A percentile compares a stretch with the other conserved stretches of the same genome.
Evolutionary conservation across 2,329 filamentous ascomycete species (phyloP).

Genomic region (Cladobotryum mycophilum): DNA sequence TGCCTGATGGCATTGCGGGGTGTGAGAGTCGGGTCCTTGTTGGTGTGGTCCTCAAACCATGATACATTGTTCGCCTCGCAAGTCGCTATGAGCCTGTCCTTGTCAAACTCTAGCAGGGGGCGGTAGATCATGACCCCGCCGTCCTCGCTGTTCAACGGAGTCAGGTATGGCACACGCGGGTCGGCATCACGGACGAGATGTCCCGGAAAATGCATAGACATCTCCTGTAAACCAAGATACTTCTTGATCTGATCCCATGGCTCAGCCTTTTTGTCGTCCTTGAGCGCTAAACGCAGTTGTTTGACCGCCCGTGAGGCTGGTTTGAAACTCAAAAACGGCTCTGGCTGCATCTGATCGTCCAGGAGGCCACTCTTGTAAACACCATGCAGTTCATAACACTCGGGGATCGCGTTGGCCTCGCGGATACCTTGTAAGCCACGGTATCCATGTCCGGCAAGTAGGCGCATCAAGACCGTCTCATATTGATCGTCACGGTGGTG

Average conservation of each 20-base stretch:
- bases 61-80: conserved; percentile 60
- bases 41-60: conserved; percentile 85
- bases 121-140: conserved; percentile 63
- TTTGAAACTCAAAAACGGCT: conserved; percentile 34
- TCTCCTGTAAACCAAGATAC: conserved; percentile 15
- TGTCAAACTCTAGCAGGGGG: conserved; percentile 64
- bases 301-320: conserved; percentile 25
- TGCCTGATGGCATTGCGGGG: conserved; percentile 73
- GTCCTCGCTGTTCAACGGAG: conserved; percentile 44
- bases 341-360: conserved; percentile 35
- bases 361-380: conserved; percentile 59
- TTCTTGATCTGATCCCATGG: conserved; percentile 12
- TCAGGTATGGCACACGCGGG: conserved; percentile 25
- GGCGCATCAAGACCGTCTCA: conserved; percentile 79
- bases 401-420: conserved; percentile 63
- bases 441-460: conserved; percentile 61
- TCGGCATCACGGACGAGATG: conserved; percentile 15
- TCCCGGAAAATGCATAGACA: conserved; percentile 24
- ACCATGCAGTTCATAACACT: conserved; percentile 70
- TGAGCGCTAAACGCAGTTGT: conserved; percentile 23
- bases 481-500: conserved; percentile 90
- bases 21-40: conserved; percentile 70
- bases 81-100: conserved; percentile 66
- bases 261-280: conserved; percentile 22
- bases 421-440: conserved; percentile 68